These are phyloP conservation scores for Yamadazyma nakazawae DNA, from an alignment of 805 yeast genomes.

Conservation along the genomic window DNA sequence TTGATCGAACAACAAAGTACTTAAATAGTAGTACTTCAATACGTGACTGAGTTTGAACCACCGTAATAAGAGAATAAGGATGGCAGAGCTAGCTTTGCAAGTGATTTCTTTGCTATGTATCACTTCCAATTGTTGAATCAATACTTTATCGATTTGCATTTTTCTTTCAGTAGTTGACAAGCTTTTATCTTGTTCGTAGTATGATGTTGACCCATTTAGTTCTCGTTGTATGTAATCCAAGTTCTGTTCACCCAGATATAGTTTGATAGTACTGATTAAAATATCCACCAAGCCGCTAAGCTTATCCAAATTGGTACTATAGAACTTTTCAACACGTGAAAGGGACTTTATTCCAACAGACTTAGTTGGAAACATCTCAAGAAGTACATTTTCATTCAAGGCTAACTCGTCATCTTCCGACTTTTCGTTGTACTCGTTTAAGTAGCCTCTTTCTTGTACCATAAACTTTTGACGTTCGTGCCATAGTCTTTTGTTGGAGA, in stretches of 20 bases:
- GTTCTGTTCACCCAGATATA: constrained; percentile 40
- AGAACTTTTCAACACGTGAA: constrained; percentile 58
- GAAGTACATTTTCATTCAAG: constrained; percentile 19
- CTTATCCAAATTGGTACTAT: constrained; percentile 48
- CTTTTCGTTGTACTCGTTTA: constrained; percentile 18
- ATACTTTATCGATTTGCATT: constrained; percentile 19
- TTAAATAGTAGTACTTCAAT: constrained; percentile 71
- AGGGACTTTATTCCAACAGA: constrained; percentile 40
- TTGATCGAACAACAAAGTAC: constrained; percentile 71
- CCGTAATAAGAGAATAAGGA: constrained; percentile 50
- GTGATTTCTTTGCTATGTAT: constrained; percentile 60
- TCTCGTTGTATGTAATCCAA: constrained; percentile 35
- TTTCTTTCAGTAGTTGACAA: constrained; percentile 7
- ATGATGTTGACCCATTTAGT: constrained; percentile 30
- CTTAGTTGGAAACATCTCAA: constrained; percentile 32
- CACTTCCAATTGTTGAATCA: constrained; percentile 50
- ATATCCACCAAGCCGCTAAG: constrained; percentile 65
- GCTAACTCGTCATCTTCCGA: constrained; percentile 22
- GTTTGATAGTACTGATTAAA: constrained; percentile 58
- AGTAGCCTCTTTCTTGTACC: constrained; percentile 63
- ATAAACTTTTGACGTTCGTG: constrained; percentile 67
- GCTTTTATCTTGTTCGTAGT: constrained; percentile 13
- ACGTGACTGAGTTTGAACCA: constrained; percentile 84
- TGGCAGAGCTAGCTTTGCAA: constrained; percentile 55
- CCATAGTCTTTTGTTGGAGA: constrained; percentile 70